Evolutionary conservation across 306 rosid species (phyloP), one percentile per base, ranked within the genome.

Genomic region (Cucurbita pepo): DNA sequence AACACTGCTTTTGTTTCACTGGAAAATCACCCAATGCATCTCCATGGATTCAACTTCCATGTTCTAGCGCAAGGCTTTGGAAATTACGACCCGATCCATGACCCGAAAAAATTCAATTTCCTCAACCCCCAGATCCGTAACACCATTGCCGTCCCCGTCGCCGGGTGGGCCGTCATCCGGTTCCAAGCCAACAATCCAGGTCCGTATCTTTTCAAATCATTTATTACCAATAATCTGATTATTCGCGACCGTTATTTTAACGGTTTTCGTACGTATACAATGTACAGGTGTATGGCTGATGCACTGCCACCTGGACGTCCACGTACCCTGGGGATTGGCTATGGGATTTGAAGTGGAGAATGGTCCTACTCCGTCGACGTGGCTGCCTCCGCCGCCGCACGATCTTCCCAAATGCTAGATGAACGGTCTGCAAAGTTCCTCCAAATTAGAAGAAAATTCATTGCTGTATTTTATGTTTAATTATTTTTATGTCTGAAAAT

Each of bases 11-110:
- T 85, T 0, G 0, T 83, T 0, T 48, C 75, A 0, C 4, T 47
- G 6, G 89, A 85, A 79, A 88, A 76, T 22, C 97, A 91, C 40
- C 92, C 87, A 0, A 78, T 87, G 1, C 95, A 91, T 38, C 8
- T 91, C 25, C 95, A 88, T 10, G 89, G 95, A 0, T 85, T 81
- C n/a, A 81, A 85, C 74, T 91, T 87, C 75, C 82, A 78, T 14
- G 85, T 90, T 6, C 54, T 90, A 59, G 96, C 91, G 7, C 90
- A 88, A 66, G 95, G 93, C 5, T 88, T 90, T 72, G 90, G 91
- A 6, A 56, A 85, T 14, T 88, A 78, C 54, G 81, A 89, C 56
- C 12, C 83, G 0, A 25, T 54, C 0, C 73, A 8, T 9, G 91
- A 81, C 54, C 22, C 61, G 6, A 22, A 53, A 4, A 84, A 75